Percentiles rank a stretch among this genome's conserved stretches.
These are phyloP conservation scores for Malassezia sp. DNA, from an alignment of 1,284 basidiomycete species.

Conservation along the genomic window DNA sequence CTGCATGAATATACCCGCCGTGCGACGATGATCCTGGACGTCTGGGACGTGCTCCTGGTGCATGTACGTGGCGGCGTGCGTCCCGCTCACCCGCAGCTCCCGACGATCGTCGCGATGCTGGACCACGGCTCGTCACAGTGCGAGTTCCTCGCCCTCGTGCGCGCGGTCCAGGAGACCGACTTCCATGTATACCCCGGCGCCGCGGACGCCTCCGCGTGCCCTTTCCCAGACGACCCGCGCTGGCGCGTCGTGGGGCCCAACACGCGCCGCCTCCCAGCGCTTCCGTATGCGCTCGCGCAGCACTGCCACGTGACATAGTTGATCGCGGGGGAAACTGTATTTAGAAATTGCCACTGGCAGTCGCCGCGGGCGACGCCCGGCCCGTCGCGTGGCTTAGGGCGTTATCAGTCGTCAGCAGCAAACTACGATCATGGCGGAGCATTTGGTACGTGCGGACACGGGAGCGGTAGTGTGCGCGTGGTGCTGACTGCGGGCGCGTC, in stretches of 20 bases:
- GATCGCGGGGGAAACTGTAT: not conserved
- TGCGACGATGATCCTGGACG: slow-evolving; percentile 6
- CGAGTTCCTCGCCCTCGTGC: slow-evolving; percentile 1
- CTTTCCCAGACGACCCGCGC: slow-evolving; percentile 3
- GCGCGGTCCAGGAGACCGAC: not conserved
- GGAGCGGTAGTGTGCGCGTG: not conserved
- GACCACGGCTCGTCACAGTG: slow-evolving; percentile 9
- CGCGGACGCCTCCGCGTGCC: not conserved
- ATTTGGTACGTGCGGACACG: slow-evolving; percentile 9
- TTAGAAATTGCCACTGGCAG: not conserved
- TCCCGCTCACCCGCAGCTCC: slow-evolving; percentile 2
- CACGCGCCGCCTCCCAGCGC: slow-evolving; percentile 1
- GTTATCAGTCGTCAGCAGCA: no score
- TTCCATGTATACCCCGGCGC: not conserved
- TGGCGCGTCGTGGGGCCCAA: slow-evolving; percentile 4
- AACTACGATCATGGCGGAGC: slow-evolving; percentile 18
- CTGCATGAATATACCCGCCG: slow-evolving; percentile 2
- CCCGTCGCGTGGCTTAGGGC: not conserved
- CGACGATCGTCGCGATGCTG: slow-evolving; percentile 9
- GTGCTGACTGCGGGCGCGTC: not conserved
- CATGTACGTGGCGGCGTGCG: slow-evolving; percentile 8
- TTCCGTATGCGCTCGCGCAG: slow-evolving; percentile 6
- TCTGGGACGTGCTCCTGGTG: slow-evolving; percentile 15
- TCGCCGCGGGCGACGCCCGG: not conserved
- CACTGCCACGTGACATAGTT: not conserved